phyloP scores from a whole-genome alignment of 768 basidiomycete genomes.

The Cystobasidium onofrii region DNA sequence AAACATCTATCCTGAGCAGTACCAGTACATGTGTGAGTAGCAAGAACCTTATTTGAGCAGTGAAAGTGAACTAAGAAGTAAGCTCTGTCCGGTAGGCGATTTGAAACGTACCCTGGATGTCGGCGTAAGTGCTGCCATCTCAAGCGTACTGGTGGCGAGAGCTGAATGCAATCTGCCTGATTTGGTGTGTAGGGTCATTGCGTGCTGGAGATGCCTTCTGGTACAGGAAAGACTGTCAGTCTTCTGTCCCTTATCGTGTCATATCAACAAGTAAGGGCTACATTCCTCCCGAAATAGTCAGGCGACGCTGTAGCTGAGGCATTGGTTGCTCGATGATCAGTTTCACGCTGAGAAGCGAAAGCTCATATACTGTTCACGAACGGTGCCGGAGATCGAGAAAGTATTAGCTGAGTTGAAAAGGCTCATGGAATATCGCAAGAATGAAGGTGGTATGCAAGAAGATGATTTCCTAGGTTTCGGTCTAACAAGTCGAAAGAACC shows the following conservation, averaged over 20 bases:
- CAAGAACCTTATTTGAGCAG: neutral
- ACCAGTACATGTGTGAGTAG: slow-evolving; percentile 79
- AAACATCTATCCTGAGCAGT: slow-evolving; percentile 88
- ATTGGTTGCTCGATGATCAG: slow-evolving; percentile 49
- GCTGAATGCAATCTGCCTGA: neutral
- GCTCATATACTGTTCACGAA: slow-evolving; percentile 96
- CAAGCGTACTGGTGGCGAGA: neutral
- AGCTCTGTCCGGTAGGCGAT: slow-evolving; percentile 49
- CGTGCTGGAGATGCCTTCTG: slow-evolving; percentile 99
- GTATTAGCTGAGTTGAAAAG: slow-evolving; percentile 89
- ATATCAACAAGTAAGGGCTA: slow-evolving; percentile 88
- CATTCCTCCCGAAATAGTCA: too few species aligned
- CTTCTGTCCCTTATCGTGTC: slow-evolving; percentile 90
- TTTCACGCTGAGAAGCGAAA: slow-evolving; percentile 87
- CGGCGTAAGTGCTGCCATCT: slow-evolving; percentile 52
- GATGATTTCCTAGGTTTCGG: slow-evolving; percentile 77
- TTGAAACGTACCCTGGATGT: slow-evolving; percentile 93
- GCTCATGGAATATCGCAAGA: slow-evolving; percentile 77
- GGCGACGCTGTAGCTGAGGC: too few species aligned
- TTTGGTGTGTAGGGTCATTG: slow-evolving; percentile 77
- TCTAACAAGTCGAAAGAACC: slow-evolving; percentile 87
- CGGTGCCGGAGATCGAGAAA: slow-evolving; percentile 98
- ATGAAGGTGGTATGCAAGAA: slow-evolving; percentile 59
- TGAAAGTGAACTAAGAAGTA: neutral
- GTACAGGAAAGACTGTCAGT: slow-evolving; percentile 97